Conservation (phyloP, 805 yeast genomes). For the Metschnikowia amazonensis region DNA sequence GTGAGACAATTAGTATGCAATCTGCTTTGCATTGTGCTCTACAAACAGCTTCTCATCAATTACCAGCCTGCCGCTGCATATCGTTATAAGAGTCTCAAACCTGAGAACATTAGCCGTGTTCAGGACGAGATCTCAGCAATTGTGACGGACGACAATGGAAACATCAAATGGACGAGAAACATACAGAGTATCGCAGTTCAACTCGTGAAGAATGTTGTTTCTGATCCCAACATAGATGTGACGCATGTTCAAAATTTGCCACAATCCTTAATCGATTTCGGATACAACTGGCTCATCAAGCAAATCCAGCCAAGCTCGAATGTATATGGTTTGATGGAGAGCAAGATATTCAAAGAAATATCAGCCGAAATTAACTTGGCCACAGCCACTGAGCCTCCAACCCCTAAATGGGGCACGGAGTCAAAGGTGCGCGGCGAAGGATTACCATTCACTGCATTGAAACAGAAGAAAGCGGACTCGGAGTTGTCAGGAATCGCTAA, state of each 20-base stretch:
- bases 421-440: conserved; percentile 6
- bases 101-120: conserved; percentile 42
- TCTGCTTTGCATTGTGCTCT: conserved; percentile 67
- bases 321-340: conserved; percentile 73
- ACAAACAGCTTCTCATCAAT: conserved; percentile 56
- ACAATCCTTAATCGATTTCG: conserved; percentile 50
- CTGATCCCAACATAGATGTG: conserved; percentile 14
- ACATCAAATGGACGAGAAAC: conserved; percentile 87
- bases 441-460: conserved; percentile 6
- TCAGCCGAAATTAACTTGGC: not conserved
- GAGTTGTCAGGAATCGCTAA: conserved; percentile 58
- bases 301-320: conserved; percentile 82
- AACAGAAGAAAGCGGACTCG: conserved; percentile 19
- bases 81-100: conserved; percentile 19
- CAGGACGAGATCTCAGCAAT: conserved; percentile 74
- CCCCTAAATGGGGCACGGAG: conserved; percentile 5
- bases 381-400: not conserved
- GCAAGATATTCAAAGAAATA: conserved; percentile 50
- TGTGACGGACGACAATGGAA: conserved; percentile 81
- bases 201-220: conserved; percentile 42
- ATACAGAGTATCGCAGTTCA: conserved; percentile 69
- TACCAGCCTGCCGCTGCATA: conserved; percentile 28
- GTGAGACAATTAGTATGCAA: conserved; percentile 80
- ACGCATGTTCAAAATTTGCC: conserved; percentile 24
- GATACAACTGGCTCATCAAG: conserved; percentile 74